These are phyloP conservation scores for Sphaerulina musiva DNA, from an alignment of 2,329 filamentous ascomycete genomes.

Conservation along the genomic window DNA sequence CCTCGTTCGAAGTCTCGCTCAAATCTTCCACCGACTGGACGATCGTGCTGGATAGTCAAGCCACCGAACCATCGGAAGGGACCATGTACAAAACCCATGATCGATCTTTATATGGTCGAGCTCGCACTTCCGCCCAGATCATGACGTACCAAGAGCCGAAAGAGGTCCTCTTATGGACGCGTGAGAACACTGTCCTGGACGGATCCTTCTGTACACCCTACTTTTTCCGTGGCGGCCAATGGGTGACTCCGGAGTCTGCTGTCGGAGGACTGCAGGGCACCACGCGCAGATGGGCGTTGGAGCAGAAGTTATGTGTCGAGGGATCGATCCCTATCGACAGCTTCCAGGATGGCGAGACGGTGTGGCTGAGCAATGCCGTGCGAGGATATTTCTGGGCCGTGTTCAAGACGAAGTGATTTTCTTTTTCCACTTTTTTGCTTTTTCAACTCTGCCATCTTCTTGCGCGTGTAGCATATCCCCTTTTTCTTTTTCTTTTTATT, in stretches of 20 bases:
- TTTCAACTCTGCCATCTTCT: neutral
- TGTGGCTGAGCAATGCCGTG: conserved; percentile 85
- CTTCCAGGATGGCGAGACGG: conserved; percentile 64
- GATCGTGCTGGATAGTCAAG: conserved; percentile 47
- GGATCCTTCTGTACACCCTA: conserved; percentile 74
- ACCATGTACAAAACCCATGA: conserved; percentile 82
- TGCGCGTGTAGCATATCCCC: neutral
- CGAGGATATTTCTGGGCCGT: conserved; percentile 57
- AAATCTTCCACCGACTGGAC: conserved; percentile 29
- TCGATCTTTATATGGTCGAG: conserved; percentile 63
- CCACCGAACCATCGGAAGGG: conserved; percentile 53
- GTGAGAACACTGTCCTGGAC: conserved; percentile 67
- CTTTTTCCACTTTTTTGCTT: neutral
- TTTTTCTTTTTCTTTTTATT: no score
- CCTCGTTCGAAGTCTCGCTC: conserved; percentile 43
- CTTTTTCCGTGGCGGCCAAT: conserved; percentile 63
- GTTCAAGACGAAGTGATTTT: conserved; percentile 10
- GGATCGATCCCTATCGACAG: conserved; percentile 54
- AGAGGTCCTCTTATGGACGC: conserved; percentile 72
- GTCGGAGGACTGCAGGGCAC: conserved; percentile 79
- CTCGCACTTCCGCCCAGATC: conserved; percentile 57
- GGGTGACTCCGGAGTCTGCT: conserved; percentile 67
- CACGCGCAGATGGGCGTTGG: conserved; percentile 74
- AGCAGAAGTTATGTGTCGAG: conserved; percentile 60
- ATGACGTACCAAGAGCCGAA: conserved; percentile 37